A percentile compares a stretch with the other conserved stretches of the same genome.
Evolutionary conservation across 495 filamentous ascomycete genomes (phyloP).

Genomic region (Penicillium coffeae): DNA sequence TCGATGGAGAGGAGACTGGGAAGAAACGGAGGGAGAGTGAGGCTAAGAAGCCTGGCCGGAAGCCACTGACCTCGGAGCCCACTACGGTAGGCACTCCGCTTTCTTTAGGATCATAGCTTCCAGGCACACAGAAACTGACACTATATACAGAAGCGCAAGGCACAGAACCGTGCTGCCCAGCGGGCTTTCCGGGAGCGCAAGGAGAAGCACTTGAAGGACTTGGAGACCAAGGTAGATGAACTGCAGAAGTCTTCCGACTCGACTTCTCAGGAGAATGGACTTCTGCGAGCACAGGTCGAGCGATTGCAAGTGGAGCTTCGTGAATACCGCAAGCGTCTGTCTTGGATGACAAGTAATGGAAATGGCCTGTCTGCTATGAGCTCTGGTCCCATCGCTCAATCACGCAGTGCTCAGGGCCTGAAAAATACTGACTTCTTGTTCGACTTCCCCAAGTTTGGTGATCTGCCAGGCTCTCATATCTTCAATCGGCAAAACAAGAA

Average conservation of each 20-base stretch:
- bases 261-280: slow-evolving; percentile 79
- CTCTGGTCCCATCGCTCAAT: slow-evolving; percentile 35
- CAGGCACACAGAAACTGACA: slow-evolving; percentile 38
- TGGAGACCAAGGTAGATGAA: slow-evolving; percentile 91
- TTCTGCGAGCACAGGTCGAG: slow-evolving; percentile 81
- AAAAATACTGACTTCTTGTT: slow-evolving; percentile 85
- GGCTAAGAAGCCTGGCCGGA: slow-evolving; percentile 92
- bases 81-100: slow-evolving; percentile 69
- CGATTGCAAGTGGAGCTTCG: slow-evolving; percentile 78
- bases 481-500: slow-evolving; percentile 43
- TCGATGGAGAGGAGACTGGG: slow-evolving; percentile 64
- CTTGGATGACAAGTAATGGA: slow-evolving; percentile 49
- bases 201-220: slow-evolving; percentile 93
- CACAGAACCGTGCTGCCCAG: slow-evolving; percentile 95
- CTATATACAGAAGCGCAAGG: slow-evolving; percentile 84
- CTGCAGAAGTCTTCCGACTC: slow-evolving; percentile 82
- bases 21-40: slow-evolving; percentile 79
- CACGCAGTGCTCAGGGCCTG: slow-evolving; percentile 42
- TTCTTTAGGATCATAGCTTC: not conserved
- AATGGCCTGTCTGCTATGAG: slow-evolving; percentile 47
- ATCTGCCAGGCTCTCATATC: slow-evolving; percentile 61
- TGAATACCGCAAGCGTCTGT: slow-evolving; percentile 84
- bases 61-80: slow-evolving; percentile 91
- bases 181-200: slow-evolving; percentile 96
- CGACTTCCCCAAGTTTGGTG: slow-evolving; percentile 91